Percentiles rank a stretch among this genome's conserved stretches.
phyloP scores from a whole-genome alignment of 768 basidiomycete species.

The Suillus variegatus region DNA sequence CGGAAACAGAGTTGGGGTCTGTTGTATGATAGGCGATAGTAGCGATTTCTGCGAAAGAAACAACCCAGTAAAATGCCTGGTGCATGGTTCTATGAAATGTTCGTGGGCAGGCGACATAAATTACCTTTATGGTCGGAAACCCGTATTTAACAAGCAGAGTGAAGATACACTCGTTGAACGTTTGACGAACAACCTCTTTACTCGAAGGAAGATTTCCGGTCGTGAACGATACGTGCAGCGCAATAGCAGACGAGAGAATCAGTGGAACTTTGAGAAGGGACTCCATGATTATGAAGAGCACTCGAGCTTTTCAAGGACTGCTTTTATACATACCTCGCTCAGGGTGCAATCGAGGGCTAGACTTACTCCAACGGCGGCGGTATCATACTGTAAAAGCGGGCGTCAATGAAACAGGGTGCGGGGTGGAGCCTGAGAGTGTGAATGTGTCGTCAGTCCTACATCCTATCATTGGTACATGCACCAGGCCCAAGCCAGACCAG shows the following conservation, averaged over 20 bases:
- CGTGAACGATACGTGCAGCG: conserved; percentile 43
- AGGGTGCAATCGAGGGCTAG: not conserved
- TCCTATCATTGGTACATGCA: not conserved
- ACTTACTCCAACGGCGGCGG: not conserved
- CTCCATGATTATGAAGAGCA: conserved; percentile 16
- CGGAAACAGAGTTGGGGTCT: not conserved
- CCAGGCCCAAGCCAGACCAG: not conserved
- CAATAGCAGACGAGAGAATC: conserved; percentile 41
- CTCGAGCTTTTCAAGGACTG: not conserved
- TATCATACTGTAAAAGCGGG: not conserved
- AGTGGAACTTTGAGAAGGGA: conserved; percentile 42
- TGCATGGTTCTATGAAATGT: not conserved
- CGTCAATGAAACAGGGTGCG: not conserved
- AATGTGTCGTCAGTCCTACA: not conserved
- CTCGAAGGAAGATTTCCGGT: conserved; percentile 45
- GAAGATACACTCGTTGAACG: conserved; percentile 2
- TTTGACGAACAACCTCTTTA: conserved; percentile 27
- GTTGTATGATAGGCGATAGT: not conserved
- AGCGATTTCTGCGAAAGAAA: conserved; percentile 5
- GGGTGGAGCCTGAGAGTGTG: too few species aligned
- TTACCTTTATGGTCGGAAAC: not conserved
- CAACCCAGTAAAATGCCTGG: conserved; percentile 4
- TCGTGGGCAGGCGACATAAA: not conserved
- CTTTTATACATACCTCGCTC: not conserved
- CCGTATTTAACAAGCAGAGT: not conserved